Base-by-base conservation (phyloP, 1,139 yeast genomes). In the Pneumocystis canis region DNA sequence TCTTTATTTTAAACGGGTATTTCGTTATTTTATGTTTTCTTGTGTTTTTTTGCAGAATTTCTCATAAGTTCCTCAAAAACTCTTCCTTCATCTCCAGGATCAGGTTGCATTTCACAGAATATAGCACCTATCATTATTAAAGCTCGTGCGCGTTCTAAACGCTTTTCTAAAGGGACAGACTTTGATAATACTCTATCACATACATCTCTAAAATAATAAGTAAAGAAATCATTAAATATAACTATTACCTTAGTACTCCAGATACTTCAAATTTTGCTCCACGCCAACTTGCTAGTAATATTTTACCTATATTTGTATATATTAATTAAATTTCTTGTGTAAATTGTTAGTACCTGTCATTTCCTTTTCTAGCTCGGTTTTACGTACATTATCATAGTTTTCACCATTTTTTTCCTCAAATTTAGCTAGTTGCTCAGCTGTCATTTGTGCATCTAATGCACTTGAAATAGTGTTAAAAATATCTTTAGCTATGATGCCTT, bases 251-350 rank as follows among this genome's bases (percentile, higher is more conserved):
- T 47, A 89, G 78, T 0, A 95, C 88, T n/a, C 92, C 82, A 71
- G 87, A 92, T 64, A 90, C 87, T 73, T 90, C 98, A 73, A 84
- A 85, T 69, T 84, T 84, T 30, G 96, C 87, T 0, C 97, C 97
- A 61, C 86, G 85, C 98, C 98, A 90, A 9, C 97, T 96, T 0
- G 97, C 97, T 3, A 94, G 90, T 61, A 90, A 77, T 2, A 90
- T 90, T 72, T 90, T 92, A 56, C 96, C 97, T 82, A 89, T 82
- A 47, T 47, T n/a, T 25, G 6, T 11, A 35, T 20, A 7, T 14
- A 35, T 30, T 28, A 57, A 9, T 11, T 11, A 20, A 11, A 39
- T 9, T 25, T 47, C 20, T 57, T 35, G 33, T 25, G 30, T 20
- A 56, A 25, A 56, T 37, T 9, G 30, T 35, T 47, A 39, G 30